Percentiles rank a stretch among this genome's conserved stretches.
These are phyloP conservation scores for Lyophyllum shimeji DNA, from an alignment of 768 basidiomycete genomes.

Conservation along the genomic window DNA sequence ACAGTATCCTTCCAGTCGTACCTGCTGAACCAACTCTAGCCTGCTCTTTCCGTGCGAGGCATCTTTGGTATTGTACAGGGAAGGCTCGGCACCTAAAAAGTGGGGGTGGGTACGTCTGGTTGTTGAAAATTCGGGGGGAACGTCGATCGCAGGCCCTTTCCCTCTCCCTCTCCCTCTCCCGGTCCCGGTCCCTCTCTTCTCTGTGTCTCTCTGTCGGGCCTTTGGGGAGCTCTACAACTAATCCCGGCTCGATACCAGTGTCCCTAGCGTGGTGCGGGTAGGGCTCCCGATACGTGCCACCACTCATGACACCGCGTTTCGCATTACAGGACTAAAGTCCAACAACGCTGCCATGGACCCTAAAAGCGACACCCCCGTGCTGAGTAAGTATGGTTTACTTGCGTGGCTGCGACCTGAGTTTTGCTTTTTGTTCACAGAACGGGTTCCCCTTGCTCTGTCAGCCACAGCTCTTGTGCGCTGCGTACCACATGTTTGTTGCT, in stretches of 20 bases:
- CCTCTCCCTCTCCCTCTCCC: no score
- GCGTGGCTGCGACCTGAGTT: neutral
- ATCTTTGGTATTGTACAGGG: no score
- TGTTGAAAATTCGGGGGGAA: neutral
- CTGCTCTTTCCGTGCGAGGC: no score
- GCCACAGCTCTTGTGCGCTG: neutral
- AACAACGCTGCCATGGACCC: no score
- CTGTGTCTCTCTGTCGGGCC: no score
- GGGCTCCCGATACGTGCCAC: neutral
- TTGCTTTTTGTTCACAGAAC: neutral
- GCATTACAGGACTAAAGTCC: neutral
- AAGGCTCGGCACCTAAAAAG: neutral
- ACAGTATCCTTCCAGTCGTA: no score
- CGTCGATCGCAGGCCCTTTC: neutral
- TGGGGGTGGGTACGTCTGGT: neutral
- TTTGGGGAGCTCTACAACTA: no score
- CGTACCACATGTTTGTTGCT: neutral
- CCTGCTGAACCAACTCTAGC: no score
- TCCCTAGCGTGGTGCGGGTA: neutral
- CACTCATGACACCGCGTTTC: neutral
- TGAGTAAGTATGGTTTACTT: no score
- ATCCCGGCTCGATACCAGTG: neutral
- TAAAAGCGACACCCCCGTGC: no score
- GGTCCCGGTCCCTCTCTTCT: no score
- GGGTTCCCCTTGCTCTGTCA: neutral